Conservation (phyloP, 208 protist species). For the Vickermania ingenoplastis region DNA sequence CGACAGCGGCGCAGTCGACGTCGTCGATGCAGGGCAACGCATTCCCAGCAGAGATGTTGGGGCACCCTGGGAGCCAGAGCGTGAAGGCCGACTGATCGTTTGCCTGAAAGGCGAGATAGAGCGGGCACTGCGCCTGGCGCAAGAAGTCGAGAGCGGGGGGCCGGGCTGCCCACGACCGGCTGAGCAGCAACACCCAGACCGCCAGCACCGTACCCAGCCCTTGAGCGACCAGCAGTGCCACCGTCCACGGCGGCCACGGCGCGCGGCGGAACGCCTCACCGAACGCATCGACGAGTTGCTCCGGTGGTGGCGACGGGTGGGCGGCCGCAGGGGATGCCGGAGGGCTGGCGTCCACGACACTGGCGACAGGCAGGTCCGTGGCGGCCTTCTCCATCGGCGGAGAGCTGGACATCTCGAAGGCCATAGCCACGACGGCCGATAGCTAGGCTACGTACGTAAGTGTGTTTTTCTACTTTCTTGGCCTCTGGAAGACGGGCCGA, state of each 20-base stretch:
- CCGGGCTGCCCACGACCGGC: not conserved
- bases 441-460: no score
- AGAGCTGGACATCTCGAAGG: no score
- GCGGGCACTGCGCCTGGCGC: slow-evolving; percentile 12
- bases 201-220: slow-evolving; percentile 11
- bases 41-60: slow-evolving; percentile 1
- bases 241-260: slow-evolving; percentile 23
- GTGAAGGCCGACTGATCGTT: slow-evolving; percentile 12
- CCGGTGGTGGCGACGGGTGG: no score
- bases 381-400: no score
- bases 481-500: no score
- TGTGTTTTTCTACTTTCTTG: no score
- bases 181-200: not conserved
- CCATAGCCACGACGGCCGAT: no score
- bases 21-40: slow-evolving; percentile 15
- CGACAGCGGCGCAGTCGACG: slow-evolving; percentile 30
- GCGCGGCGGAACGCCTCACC: not conserved
- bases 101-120: slow-evolving; percentile 16
- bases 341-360: no score
- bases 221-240: slow-evolving; percentile 13
- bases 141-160: slow-evolving; percentile 4
- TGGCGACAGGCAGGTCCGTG: no score
- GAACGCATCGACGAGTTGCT: not conserved
- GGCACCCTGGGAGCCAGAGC: slow-evolving; percentile 17
- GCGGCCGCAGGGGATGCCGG: no score